Evolutionary conservation across 331 rosid genomes (phyloP), one percentile per base, ranked within the genome.

Genomic region (Malus hybrid): DNA sequence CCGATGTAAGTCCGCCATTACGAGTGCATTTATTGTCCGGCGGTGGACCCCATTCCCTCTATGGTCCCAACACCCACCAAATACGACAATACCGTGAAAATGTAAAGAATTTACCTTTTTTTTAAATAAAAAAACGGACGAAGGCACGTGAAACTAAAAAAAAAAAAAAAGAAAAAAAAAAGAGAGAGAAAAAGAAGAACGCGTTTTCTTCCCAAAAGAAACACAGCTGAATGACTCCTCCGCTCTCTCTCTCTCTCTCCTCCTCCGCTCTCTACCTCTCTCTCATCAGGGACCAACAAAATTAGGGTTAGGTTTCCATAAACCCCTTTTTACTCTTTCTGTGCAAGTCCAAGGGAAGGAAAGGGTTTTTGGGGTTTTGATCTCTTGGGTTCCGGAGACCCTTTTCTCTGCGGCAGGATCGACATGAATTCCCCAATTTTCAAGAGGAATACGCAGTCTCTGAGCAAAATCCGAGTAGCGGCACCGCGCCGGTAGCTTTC

Each of bases 361-460:
- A 42, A 70, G 39, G 75, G 73, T 71, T 76, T 61, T 76, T 65
- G 59, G 85, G 69, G 77, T 74, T 78, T 68, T 75, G 52, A 72
- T 74, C 74, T 64, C 4, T 39, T 74, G 80, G 78, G 85, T 62
- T 81, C 73, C 36, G 74, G 33, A 69, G 59, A 71, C 87, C 82
- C 87, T 87, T 69, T 34, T 77, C 86, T 32, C 84, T 70, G 27
- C 57, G 36, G 57, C 78, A 54, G 73, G 78, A 56, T 28, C 52
- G 65, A 33, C 70, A 75, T 42, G 88, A 85, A 62, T 54, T 75
- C 31, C 73, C 80, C 3, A 90, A 85, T 79, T 85, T 89, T 31
- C 93, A 75, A 59, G 91, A 86, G n/a, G 97, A 88, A 79, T 86
- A 93, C 16, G 85, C 91, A 14, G 75, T 91, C 56, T 91, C 93